Evolutionary conservation across 1,284 basidiomycete species (phyloP).

Genomic region (Sparassis latifolia): DNA sequence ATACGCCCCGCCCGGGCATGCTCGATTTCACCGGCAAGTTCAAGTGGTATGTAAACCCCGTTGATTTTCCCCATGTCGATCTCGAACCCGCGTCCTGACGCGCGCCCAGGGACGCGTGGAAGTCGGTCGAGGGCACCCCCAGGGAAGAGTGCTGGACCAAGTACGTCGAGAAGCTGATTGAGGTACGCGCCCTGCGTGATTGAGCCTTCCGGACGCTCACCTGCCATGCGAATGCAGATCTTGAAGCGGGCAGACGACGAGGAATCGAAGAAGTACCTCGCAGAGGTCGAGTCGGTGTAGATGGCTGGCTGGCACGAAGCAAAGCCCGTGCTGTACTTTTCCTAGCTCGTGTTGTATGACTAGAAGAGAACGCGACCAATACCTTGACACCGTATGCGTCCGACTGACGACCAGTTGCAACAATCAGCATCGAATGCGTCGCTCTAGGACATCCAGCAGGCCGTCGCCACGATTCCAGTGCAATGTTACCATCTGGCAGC

Average conservation of each 20-base stretch:
- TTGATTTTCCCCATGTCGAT: constrained; percentile 15
- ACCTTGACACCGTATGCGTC: too few species aligned
- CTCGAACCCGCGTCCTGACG: constrained; percentile 21
- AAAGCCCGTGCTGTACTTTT: background rate
- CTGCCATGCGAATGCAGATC: constrained; percentile 33
- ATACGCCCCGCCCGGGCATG: constrained; percentile 59
- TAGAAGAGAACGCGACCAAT: too few species aligned
- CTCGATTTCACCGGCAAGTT: constrained; percentile 78
- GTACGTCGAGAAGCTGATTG: constrained; percentile 71
- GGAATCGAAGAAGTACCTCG: constrained; percentile 49
- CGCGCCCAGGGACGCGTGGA: constrained; percentile 77
- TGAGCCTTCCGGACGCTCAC: background rate
- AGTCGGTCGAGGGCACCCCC: constrained; percentile 58
- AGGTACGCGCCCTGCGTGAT: constrained; percentile 38
- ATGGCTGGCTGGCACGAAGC: constrained; percentile 27
- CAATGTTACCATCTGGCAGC: too few species aligned
- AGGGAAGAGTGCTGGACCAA: constrained; percentile 64
- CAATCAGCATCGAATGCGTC: too few species aligned
- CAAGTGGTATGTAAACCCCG: constrained; percentile 55
- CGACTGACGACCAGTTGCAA: too few species aligned
- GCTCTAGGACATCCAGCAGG: too few species aligned
- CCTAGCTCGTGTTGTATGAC: too few species aligned
- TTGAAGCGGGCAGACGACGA: constrained; percentile 43
- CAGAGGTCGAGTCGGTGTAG: constrained; percentile 42
- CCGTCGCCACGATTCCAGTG: too few species aligned